These are phyloP conservation scores for Starmerella bacillaris DNA, from an alignment of 805 yeast genomes.

Conservation along the genomic window DNA sequence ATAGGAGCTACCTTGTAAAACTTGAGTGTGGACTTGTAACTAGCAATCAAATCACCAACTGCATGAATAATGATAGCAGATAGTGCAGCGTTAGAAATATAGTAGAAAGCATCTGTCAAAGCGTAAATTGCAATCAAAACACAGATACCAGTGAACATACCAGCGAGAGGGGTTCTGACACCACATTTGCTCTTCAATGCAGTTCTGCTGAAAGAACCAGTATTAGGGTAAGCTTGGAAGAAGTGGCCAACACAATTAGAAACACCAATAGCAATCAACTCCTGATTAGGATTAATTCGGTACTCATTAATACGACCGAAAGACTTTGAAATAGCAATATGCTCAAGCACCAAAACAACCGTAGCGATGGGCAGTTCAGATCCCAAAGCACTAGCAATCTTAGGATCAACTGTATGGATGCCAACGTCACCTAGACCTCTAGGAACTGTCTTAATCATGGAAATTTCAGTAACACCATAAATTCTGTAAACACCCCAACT, in stretches of 20 bases:
- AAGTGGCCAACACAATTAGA: slow-evolving; percentile 81
- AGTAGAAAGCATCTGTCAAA: slow-evolving; percentile 66
- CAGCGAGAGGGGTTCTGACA: slow-evolving; percentile 85
- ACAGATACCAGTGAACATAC: slow-evolving; percentile 75
- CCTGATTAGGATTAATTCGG: slow-evolving; percentile 83
- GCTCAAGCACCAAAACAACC: slow-evolving; percentile 69
- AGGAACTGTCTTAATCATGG: slow-evolving; percentile 61
- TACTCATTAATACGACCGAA: slow-evolving; percentile 86
- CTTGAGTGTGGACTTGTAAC: slow-evolving; percentile 30
- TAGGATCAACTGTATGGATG: slow-evolving; percentile 43
- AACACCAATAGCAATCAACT: slow-evolving; percentile 80
- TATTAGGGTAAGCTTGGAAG: slow-evolving; percentile 85
- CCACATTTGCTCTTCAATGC: slow-evolving; percentile 91
- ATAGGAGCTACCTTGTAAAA: slow-evolving; percentile 58
- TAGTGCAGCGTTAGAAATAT: slow-evolving; percentile 76
- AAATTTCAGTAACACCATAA: slow-evolving; percentile 30
- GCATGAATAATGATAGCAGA: slow-evolving; percentile 86
- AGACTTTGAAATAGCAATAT: slow-evolving; percentile 82
- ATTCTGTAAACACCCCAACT: slow-evolving; percentile 51
- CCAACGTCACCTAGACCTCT: slow-evolving; percentile 67
- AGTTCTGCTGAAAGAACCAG: slow-evolving; percentile 89
- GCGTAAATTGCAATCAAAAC: slow-evolving; percentile 74
- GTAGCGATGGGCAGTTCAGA: slow-evolving; percentile 72
- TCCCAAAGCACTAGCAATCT: slow-evolving; percentile 42
- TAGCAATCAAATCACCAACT: slow-evolving; percentile 66